Percentiles rank a stretch among this genome's conserved stretches.
These are phyloP conservation scores for Penicillium turbatum DNA, from an alignment of 495 filamentous ascomycete genomes.

Conservation along the genomic window DNA sequence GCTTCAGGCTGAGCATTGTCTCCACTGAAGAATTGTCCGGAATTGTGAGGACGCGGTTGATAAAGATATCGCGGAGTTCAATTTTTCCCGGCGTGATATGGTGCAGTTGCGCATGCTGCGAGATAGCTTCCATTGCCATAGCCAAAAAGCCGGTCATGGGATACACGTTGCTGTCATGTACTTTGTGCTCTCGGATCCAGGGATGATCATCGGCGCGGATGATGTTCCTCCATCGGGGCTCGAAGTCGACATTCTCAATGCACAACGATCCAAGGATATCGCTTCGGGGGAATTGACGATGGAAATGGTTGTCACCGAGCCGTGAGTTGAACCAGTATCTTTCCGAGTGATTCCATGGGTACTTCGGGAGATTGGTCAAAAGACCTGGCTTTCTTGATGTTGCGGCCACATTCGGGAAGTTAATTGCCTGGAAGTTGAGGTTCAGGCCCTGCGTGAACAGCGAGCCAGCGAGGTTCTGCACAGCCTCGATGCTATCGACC, in stretches of 20 bases:
- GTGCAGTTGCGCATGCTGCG: conserved; percentile 37
- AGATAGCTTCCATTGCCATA: conserved; percentile 48
- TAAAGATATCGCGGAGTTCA: conserved; percentile 35
- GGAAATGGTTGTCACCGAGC: conserved; percentile 21
- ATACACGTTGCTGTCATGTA: conserved; percentile 41
- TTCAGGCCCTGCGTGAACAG: conserved; percentile 23
- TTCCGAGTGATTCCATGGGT: conserved; percentile 35
- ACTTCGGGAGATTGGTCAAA: conserved; percentile 32
- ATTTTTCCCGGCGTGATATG: conserved; percentile 20
- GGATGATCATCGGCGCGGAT: conserved; percentile 31
- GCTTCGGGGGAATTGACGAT: conserved; percentile 22
- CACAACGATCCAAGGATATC: conserved; percentile 28
- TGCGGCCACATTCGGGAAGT: conserved; percentile 15
- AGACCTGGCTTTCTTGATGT: conserved; percentile 12
- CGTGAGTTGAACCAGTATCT: conserved; percentile 31
- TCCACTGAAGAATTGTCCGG: conserved; percentile 34
- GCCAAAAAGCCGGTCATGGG: conserved; percentile 50
- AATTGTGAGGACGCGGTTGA: conserved; percentile 37
- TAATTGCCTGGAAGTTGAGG: conserved; percentile 24
- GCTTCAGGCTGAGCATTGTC: conserved; percentile 24
- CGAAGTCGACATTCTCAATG: conserved; percentile 24
- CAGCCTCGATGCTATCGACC: conserved; percentile 17
- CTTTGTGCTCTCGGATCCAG: conserved; percentile 43
- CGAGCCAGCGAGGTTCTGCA: conserved; percentile 22
- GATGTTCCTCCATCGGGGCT: conserved; percentile 33